Evolutionary conservation across 2,329 filamentous ascomycete species (phyloP).

Genomic region (Colletotrichum gloeosporioides): DNA sequence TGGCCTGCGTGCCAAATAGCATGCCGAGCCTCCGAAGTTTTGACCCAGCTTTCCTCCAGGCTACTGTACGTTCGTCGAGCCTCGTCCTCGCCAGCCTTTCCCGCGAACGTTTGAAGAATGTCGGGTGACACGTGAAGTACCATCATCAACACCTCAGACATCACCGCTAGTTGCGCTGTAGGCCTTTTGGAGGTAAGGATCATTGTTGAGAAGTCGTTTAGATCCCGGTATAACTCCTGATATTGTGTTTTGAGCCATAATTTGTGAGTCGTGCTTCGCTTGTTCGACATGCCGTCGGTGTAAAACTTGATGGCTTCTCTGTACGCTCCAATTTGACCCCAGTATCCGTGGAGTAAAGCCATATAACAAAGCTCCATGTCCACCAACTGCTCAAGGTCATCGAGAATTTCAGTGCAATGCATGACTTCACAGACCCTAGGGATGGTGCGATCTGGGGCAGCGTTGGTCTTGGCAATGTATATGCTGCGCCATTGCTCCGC

Average conservation of each 20-base stretch:
- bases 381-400: slow-evolving; percentile 23
- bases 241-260: slow-evolving; percentile 34
- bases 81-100: slow-evolving; percentile 44
- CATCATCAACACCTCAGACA: slow-evolving; percentile 21
- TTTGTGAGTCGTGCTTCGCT: slow-evolving; percentile 23
- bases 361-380: slow-evolving; percentile 35
- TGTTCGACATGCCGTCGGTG: slow-evolving; percentile 10
- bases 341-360: slow-evolving; percentile 33
- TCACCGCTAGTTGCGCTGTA: slow-evolving; percentile 15
- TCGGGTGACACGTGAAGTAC: slow-evolving; percentile 46
- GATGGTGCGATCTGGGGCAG: neutral
- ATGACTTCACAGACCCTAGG: slow-evolving; percentile 14
- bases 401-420: slow-evolving; percentile 19
- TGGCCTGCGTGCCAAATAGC: slow-evolving; percentile 34
- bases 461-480: slow-evolving; percentile 11
- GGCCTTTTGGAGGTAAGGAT: slow-evolving; percentile 18
- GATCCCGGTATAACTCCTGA: slow-evolving; percentile 33
- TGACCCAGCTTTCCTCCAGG: slow-evolving; percentile 38
- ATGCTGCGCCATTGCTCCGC: slow-evolving; percentile 30
- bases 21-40: slow-evolving; percentile 36
- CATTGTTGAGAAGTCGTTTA: slow-evolving; percentile 29
- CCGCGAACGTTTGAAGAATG: slow-evolving; percentile 46
- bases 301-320: slow-evolving; percentile 35
- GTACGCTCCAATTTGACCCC: slow-evolving; percentile 35
- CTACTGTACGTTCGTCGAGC: slow-evolving; percentile 37